Conservation (phyloP, 805 yeast species). For the Clavispora fructus region DNA sequence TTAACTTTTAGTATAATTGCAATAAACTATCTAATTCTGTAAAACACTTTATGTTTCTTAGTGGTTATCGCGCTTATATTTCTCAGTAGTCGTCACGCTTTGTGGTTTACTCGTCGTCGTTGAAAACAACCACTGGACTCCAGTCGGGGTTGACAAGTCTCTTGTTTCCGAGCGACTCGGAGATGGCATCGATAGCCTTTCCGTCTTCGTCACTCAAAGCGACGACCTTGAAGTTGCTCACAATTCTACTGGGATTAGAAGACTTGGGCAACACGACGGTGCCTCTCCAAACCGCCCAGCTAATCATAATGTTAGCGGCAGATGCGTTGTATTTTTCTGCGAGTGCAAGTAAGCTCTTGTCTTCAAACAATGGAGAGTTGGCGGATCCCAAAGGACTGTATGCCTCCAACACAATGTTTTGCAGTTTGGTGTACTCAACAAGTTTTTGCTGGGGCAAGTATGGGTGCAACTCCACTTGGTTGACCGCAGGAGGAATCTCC, state of each 20-base stretch:
- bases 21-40: background rate
- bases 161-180: slow-evolving; percentile 19
- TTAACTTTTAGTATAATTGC: slow-evolving; percentile 3
- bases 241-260: slow-evolving; percentile 24
- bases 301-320: slow-evolving; percentile 49
- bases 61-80: too few relatives aligned
- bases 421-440: slow-evolving; percentile 43
- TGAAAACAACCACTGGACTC: slow-evolving; percentile 27
- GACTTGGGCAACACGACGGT: slow-evolving; percentile 44
- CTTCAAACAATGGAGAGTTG: slow-evolving; percentile 47
- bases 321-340: slow-evolving; percentile 39
- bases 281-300: slow-evolving; percentile 58
- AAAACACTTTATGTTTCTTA: too few relatives aligned
- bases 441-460: slow-evolving; percentile 61
- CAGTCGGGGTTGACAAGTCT: slow-evolving; percentile 35
- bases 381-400: slow-evolving; percentile 73
- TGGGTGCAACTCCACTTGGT: slow-evolving; percentile 78
- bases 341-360: slow-evolving; percentile 37
- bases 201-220: slow-evolving; percentile 33
- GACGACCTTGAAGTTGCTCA: slow-evolving; percentile 29
- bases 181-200: slow-evolving; percentile 22
- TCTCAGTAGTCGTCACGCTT: too few relatives aligned
- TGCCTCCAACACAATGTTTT: slow-evolving; percentile 61
- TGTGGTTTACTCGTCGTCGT: slow-evolving; percentile 9
- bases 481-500: slow-evolving; percentile 57